phyloP scores from a whole-genome alignment of 208 protist genomes.

The Leishmania amazonensis region DNA sequence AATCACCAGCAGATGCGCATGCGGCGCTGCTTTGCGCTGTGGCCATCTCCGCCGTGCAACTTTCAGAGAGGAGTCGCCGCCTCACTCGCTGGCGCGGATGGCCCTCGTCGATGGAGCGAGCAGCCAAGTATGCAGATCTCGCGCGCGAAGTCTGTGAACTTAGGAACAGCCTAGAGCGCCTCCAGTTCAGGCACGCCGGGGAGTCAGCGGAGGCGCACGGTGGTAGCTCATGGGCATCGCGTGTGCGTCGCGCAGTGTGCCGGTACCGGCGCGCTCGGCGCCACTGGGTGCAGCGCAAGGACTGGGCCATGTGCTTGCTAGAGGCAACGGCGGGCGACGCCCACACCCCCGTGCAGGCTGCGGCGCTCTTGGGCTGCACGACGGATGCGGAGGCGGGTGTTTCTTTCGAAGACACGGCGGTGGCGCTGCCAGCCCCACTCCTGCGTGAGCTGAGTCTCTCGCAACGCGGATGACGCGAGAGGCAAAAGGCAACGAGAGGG shows the following conservation, averaged over 20 bases:
- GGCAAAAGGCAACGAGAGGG: background rate
- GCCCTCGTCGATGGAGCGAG: slow-evolving; percentile 24
- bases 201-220: background rate
- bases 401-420: slow-evolving; percentile 48
- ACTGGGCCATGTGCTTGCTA: slow-evolving; percentile 63
- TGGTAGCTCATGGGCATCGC: background rate
- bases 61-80: slow-evolving; percentile 13
- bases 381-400: slow-evolving; percentile 63
- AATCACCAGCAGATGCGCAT: background rate
- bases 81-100: slow-evolving; percentile 22
- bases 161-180: background rate
- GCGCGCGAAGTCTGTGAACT: slow-evolving; percentile 13
- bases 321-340: slow-evolving; percentile 63
- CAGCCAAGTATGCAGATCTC: slow-evolving; percentile 8
- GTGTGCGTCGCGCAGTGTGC: slow-evolving; percentile 21
- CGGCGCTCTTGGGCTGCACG: slow-evolving; percentile 59
- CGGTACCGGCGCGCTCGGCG: slow-evolving; percentile 57
- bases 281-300: slow-evolving; percentile 74
- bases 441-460: slow-evolving; percentile 5
- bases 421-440: slow-evolving; percentile 45
- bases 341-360: slow-evolving; percentile 43
- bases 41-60: background rate
- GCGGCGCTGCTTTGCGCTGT: slow-evolving; percentile 5
- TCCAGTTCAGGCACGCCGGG: background rate
- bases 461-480: background rate